Evolutionary conservation across 352 stramenopile genomes (phyloP).

Genomic region (Nothophytophthora sp.): DNA sequence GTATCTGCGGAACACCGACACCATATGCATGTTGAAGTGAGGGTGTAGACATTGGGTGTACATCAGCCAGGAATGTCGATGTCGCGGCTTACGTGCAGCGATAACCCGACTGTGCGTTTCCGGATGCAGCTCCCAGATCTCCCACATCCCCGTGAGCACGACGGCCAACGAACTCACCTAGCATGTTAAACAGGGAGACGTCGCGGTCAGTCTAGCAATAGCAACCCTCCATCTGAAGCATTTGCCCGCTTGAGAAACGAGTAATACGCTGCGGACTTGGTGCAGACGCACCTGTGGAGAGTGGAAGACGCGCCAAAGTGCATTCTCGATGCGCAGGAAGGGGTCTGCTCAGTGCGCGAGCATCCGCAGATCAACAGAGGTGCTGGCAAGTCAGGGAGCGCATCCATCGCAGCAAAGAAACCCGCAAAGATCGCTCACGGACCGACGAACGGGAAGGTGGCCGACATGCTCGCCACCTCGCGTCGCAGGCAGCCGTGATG

Average conservation of each 20-base stretch:
- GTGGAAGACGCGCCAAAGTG: constrained; percentile 27
- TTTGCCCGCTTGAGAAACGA: too few species aligned
- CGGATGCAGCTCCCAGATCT: constrained; percentile 29
- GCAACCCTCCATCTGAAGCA: too few species aligned
- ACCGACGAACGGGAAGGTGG: constrained; percentile 41
- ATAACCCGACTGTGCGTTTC: constrained; percentile 7
- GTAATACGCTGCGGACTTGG: too few species aligned
- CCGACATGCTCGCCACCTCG: too few species aligned
- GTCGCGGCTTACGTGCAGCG: constrained; percentile 8
- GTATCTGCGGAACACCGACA: constrained; percentile 2
- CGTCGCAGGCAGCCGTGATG: too few species aligned
- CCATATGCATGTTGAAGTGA: too few species aligned
- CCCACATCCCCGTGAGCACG: constrained; percentile 10
- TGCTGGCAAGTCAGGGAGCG: background rate
- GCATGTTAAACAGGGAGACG: too few species aligned
- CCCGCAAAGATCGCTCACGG: background rate
- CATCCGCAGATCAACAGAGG: too few species aligned
- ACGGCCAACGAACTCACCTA: too few species aligned
- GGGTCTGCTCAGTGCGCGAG: constrained; percentile 17
- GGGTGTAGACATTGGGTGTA: too few species aligned
- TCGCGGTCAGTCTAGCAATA: too few species aligned
- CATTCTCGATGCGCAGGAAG: constrained; percentile 25
- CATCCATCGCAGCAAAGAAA: background rate
- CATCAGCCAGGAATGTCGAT: too few species aligned
- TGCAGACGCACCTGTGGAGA: constrained; percentile 4